Evolutionary conservation across 352 stramenopile species (phyloP), one percentile per base, ranked within the genome.

Genomic region (Saprolegnia parasitica): DNA sequence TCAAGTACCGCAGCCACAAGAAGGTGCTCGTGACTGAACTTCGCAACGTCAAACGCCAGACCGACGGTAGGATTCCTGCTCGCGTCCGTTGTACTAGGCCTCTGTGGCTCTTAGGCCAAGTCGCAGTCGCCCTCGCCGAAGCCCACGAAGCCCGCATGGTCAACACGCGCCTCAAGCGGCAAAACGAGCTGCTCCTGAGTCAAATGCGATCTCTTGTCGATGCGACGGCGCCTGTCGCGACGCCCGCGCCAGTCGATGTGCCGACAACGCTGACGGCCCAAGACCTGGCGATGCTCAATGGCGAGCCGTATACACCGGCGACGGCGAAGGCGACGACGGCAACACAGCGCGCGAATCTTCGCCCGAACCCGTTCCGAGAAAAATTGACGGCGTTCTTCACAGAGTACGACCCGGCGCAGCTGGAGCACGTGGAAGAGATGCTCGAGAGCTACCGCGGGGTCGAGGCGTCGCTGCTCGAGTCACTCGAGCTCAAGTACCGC

Each of bases 101-200:
- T 40, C 35, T 21, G 13, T 26, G 24, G 24, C 3, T 16, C 8
- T 16, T 11, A 60, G 81, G 85, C 8, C 85, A 94, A 68, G 78
- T 92, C 50, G 75, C 86, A 5, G 83, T 92, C n/a, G 86, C 84
- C 5, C 89, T 92, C 78, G 86, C 86, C 5, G 86, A 94, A 80
- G 86, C 86, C 4, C 87, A 76, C 49, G 86, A 94, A 66, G 81
- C 86, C n/a, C 80, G 86, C n/a, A 94, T 94, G 86, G 86, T 92
- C 54, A 92, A 94, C 62, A 81, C 78, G 42, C 76, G 86, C 4
- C 65, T 94, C 60, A 92, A 94, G 65, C 88, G 83, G 68, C 86
- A 94, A 67, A 94, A 94, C 58, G 84, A 91, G 65, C 66, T 94
- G 46, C 56, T 94, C 32, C 39, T 94, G 50, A 92, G 80, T 5